Evolutionary conservation across 371 early-diverging fungal genomes (phyloP).

Genomic region (Aphelidium insulamus): DNA sequence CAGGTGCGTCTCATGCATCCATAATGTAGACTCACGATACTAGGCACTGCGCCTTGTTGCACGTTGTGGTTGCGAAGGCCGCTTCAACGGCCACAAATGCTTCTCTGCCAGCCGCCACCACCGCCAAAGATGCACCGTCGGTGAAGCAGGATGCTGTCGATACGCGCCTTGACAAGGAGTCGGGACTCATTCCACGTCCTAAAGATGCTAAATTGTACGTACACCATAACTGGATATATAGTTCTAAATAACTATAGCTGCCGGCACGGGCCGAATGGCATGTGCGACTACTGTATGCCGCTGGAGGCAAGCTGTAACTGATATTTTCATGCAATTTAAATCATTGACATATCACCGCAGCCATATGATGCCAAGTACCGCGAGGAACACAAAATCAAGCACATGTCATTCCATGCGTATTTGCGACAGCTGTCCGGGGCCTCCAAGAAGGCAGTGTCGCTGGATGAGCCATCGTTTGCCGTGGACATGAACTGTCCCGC

Average conservation of each 20-base stretch:
- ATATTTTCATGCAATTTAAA: background rate
- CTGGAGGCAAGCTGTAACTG: slow-evolving; percentile 32
- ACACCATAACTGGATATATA: background rate
- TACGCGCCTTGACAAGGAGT: slow-evolving; percentile 46
- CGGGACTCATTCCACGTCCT: slow-evolving; percentile 57
- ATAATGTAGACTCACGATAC: too few relatives aligned
- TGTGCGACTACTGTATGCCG: slow-evolving; percentile 97
- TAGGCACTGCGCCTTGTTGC: too few relatives aligned
- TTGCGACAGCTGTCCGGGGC: slow-evolving; percentile 38
- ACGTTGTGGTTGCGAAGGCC: too few relatives aligned
- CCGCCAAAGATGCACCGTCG: too few relatives aligned
- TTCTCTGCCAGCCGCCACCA: too few relatives aligned
- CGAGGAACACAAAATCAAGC: slow-evolving; percentile 80
- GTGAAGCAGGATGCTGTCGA: slow-evolving; percentile 58
- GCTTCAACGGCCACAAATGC: too few relatives aligned
- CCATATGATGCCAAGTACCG: slow-evolving; percentile 74
- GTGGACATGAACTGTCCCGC: slow-evolving; percentile 58
- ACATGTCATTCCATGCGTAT: slow-evolving; percentile 88
- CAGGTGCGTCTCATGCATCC: too few relatives aligned
- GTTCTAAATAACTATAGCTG: slow-evolving; percentile 27
- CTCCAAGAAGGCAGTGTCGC: slow-evolving; percentile 36
- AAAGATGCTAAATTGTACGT: slow-evolving; percentile 60
- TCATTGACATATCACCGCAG: slow-evolving; percentile 7
- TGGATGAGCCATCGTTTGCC: slow-evolving; percentile 56
- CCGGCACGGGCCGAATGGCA: slow-evolving; percentile 68